Conservation (phyloP, 2,329 filamentous ascomycete genomes). For the Trichoderma asperellum region DNA sequence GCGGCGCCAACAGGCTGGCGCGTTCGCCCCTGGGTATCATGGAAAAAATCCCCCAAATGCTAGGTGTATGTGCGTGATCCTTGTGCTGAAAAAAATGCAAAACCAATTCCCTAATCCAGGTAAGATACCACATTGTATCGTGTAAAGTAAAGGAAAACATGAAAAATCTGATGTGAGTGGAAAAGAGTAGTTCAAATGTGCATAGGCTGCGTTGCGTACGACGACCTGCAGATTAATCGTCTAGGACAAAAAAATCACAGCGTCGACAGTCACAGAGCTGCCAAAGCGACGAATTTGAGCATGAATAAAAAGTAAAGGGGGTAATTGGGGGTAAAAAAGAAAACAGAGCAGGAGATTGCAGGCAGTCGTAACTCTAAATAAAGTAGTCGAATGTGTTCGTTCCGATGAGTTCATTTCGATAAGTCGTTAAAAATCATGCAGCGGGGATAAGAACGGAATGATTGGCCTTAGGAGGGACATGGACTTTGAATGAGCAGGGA, state of each 20-base stretch:
- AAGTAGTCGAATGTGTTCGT: not conserved
- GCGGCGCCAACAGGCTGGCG: conserved; percentile 45
- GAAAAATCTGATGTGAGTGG: not conserved
- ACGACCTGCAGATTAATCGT: conserved; percentile 4
- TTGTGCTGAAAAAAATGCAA: not conserved
- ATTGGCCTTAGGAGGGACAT: not conserved
- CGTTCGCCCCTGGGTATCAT: conserved; percentile 49
- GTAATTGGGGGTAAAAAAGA: not conserved
- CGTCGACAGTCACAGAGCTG: not conserved
- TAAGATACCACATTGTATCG: conserved; percentile 16
- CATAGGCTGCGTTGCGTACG: not conserved
- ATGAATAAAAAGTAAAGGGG: not conserved
- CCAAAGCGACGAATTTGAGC: not conserved
- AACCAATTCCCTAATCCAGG: conserved; percentile 16
- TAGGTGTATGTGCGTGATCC: conserved; percentile 41
- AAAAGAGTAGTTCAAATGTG: not conserved
- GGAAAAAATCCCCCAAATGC: conserved; percentile 39
- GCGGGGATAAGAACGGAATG: conserved; percentile 4
- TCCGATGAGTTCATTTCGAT: not conserved
- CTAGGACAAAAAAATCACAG: not conserved
- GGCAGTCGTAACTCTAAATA: not conserved
- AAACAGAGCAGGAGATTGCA: not conserved
- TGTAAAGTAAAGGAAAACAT: not conserved
- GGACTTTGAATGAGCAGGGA: not conserved
- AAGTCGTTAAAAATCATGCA: conserved; percentile 18